These are phyloP conservation scores for Globisporangium irregulare DNA, from an alignment of 352 stramenopile species.

Conservation along the genomic window DNA sequence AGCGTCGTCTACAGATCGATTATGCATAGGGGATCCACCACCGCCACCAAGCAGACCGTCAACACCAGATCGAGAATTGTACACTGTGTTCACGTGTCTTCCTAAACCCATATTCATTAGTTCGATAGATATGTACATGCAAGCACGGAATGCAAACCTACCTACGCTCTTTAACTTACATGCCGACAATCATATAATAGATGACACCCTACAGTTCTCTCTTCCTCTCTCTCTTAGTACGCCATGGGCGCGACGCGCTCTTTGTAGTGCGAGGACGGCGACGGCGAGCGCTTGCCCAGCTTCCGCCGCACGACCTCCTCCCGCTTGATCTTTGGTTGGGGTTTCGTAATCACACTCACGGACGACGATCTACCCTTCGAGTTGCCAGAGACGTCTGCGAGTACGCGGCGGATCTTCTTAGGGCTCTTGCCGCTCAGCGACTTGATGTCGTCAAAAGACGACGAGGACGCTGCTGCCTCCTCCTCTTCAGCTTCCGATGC, in stretches of 20 bases:
- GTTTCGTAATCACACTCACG: neutral
- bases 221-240: conserved; percentile 1
- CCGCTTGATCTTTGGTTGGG: neutral
- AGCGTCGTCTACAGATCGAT: too few relatives aligned
- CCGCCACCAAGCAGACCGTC: too few relatives aligned
- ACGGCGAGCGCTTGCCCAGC: neutral
- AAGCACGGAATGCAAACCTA: too few relatives aligned
- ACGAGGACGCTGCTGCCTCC: neutral
- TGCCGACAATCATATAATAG: neutral
- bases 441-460: conserved; percentile 3
- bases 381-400: neutral
- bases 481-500: conserved; percentile 6
- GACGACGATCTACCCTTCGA: neutral
- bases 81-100: too few relatives aligned
- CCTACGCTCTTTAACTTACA: neutral
- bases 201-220: neutral
- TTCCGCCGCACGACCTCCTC: neutral
- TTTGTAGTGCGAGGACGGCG: neutral
- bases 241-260: conserved; percentile 7
- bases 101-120: neutral
- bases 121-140: neutral
- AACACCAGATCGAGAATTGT: too few relatives aligned
- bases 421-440: conserved; percentile 8
- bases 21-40: too few relatives aligned
- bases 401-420: conserved; percentile 14